Conservation (phyloP, 352 stramenopile species). For the Elongisporangium anandrum region DNA sequence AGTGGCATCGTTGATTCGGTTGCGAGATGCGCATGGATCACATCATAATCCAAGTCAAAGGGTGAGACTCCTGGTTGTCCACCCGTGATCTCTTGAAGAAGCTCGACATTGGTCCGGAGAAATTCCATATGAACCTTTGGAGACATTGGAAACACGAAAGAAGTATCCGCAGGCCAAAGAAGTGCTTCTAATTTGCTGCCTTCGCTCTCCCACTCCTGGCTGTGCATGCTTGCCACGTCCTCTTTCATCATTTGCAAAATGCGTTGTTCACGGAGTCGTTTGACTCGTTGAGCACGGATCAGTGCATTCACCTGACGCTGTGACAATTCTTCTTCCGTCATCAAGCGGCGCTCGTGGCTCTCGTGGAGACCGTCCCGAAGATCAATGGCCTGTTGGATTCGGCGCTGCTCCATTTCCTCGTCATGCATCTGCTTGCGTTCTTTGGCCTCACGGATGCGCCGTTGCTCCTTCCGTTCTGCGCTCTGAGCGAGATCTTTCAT, state of each 20-base stretch:
- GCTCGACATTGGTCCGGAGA: constrained; percentile 33
- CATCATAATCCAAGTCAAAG: constrained; percentile 55
- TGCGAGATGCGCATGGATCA: constrained; percentile 21
- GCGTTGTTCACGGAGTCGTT: constrained; percentile 24
- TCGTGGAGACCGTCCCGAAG: constrained; percentile 25
- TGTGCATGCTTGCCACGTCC: constrained; percentile 42
- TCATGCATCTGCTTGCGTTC: constrained; percentile 57
- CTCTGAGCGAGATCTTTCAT: constrained; percentile 42
- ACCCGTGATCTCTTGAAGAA: constrained; percentile 32
- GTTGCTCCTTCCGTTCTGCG: constrained; percentile 22
- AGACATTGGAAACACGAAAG: constrained; percentile 22
- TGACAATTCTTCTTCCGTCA: constrained; percentile 35
- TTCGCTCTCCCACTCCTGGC: constrained; percentile 47
- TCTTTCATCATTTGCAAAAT: constrained; percentile 58
- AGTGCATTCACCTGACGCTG: constrained; percentile 10
- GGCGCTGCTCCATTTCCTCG: constrained; percentile 51
- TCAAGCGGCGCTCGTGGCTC: constrained; percentile 37
- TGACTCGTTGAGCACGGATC: constrained; percentile 18
- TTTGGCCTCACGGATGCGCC: constrained; percentile 42
- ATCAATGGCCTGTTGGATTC: constrained; percentile 27
- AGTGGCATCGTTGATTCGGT: constrained; percentile 24
- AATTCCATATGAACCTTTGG: constrained; percentile 25
- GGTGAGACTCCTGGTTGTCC: constrained; percentile 16
- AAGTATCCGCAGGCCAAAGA: constrained; percentile 37
- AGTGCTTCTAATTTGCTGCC: constrained; percentile 39